A percentile compares a stretch with the other conserved stretches of the same genome.
Conservation (phyloP, 2,329 filamentous ascomycete genomes). For the Aspergillus neoniger region DNA sequence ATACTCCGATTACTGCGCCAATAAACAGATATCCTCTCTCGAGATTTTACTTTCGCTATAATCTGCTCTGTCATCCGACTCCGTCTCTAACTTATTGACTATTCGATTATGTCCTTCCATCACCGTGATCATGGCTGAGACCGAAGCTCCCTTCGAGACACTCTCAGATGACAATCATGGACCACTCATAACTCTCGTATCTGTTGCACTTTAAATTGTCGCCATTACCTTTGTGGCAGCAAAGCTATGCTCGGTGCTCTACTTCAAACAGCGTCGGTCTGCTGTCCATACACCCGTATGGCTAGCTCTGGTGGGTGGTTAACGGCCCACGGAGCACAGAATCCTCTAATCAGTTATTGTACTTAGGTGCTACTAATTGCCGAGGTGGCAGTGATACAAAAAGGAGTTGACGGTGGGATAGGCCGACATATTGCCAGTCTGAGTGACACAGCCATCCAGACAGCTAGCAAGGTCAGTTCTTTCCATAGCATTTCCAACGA, state of each 20-base stretch:
- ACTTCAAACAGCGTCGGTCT: constrained; percentile 20
- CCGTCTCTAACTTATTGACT: neutral
- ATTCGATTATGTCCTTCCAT: neutral
- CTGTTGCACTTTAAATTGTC: constrained; percentile 15
- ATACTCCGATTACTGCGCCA: no score
- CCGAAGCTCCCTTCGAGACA: constrained; percentile 8
- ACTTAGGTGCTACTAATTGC: constrained; percentile 11
- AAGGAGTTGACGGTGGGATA: constrained; percentile 16
- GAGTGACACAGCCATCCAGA: neutral
- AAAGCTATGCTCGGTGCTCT: constrained; percentile 16
- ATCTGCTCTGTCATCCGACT: neutral
- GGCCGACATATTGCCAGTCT: constrained; percentile 12
- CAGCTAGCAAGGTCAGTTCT: constrained; percentile 10
- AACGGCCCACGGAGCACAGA: neutral
- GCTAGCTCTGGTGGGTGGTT: constrained; percentile 15
- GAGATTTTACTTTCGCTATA: no score
- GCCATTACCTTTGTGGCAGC: constrained; percentile 18
- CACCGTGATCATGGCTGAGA: constrained; percentile 11
- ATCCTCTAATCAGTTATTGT: no score
- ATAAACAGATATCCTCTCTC: no score
- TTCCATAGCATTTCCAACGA: no score
- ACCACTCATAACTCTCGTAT: constrained; percentile 15
- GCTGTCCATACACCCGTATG: constrained; percentile 18
- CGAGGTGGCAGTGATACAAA: constrained; percentile 14
- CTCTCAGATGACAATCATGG: constrained; percentile 17